A percentile compares a stretch with the other conserved stretches of the same genome.
phyloP scores from a whole-genome alignment of 306 rosid species.

The Vachellia collinsii region DNA sequence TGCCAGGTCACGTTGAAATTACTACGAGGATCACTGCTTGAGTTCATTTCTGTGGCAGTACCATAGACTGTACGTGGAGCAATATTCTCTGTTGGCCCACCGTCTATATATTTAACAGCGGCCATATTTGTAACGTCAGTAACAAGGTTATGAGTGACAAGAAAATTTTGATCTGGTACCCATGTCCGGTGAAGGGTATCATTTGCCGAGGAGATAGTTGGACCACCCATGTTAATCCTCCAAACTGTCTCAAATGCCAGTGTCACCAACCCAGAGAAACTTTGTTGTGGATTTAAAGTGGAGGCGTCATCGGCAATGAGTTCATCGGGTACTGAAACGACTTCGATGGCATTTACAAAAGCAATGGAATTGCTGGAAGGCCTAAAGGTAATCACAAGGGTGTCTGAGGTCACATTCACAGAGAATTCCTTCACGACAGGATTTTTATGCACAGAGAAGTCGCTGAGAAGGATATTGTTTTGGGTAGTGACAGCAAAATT shows the following conservation, averaged over 20 bases:
- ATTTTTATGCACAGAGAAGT: constrained; percentile 52
- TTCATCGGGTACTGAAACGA: constrained; percentile 78
- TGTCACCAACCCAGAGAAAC: constrained; percentile 49
- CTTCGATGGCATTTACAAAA: constrained; percentile 84
- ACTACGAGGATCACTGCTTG: constrained; percentile 47
- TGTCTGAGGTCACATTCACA: constrained; percentile 54
- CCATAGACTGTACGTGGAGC: constrained; percentile 83
- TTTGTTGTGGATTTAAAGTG: constrained; percentile 31
- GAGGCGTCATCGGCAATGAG: constrained; percentile 63
- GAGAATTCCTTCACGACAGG: constrained; percentile 67
- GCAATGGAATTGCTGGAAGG: constrained; percentile 70
- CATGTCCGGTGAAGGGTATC: constrained; percentile 82
- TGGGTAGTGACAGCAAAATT: constrained; percentile 67
- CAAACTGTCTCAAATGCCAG: constrained; percentile 72
- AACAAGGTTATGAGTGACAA: constrained; percentile 46
- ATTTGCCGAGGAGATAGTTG: constrained; percentile 49
- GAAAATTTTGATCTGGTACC: constrained; percentile 65
- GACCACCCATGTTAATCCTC: constrained; percentile 96
- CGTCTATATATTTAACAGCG: constrained; percentile 55
- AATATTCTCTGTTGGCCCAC: constrained; percentile 55
- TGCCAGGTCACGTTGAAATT: constrained; percentile 84
- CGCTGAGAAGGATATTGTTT: constrained; percentile 51
- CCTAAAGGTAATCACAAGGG: constrained; percentile 63
- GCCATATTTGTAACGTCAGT: constrained; percentile 48
- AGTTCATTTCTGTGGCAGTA: constrained; percentile 66